These are phyloP conservation scores for Colletotrichum aenigma DNA, from an alignment of 2,329 filamentous ascomycete species.

Conservation along the genomic window DNA sequence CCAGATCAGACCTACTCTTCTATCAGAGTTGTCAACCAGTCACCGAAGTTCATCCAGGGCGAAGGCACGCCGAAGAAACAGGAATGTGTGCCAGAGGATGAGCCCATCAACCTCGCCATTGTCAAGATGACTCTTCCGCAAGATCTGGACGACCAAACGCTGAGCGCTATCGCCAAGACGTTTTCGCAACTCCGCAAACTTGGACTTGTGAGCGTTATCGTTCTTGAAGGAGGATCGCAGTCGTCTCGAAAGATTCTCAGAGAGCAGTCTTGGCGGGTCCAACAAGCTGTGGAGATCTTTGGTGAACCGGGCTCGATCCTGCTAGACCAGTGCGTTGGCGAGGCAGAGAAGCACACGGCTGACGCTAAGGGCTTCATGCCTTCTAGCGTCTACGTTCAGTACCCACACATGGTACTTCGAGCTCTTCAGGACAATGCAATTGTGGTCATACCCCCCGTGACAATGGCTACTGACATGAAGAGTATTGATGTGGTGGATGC, in stretches of 20 bases:
- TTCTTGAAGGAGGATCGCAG: slow-evolving; percentile 72
- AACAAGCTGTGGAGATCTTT: slow-evolving; percentile 74
- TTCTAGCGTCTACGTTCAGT: slow-evolving; percentile 12
- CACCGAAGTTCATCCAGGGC: slow-evolving; percentile 41
- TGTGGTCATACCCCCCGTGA: slow-evolving; percentile 45
- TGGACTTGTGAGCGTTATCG: slow-evolving; percentile 81
- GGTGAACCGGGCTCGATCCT: slow-evolving; percentile 71
- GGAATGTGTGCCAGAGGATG: slow-evolving; percentile 27
- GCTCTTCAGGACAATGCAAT: slow-evolving; percentile 36
- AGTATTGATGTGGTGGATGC: slow-evolving; percentile 44
- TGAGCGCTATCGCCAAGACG: slow-evolving; percentile 81
- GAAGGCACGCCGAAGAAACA: slow-evolving; percentile 28
- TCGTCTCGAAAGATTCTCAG: slow-evolving; percentile 46
- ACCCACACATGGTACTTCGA: slow-evolving; percentile 28
- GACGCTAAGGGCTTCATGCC: slow-evolving; percentile 16
- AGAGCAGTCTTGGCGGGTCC: slow-evolving; percentile 74
- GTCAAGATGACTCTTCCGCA: slow-evolving; percentile 83
- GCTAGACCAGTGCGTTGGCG: slow-evolving; percentile 39
- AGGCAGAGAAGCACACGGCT: background rate
- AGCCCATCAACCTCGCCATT: slow-evolving; percentile 70
- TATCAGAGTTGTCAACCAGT: slow-evolving; percentile 32
- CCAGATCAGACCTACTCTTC: slow-evolving; percentile 21
- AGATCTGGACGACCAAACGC: slow-evolving; percentile 67
- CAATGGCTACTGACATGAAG: slow-evolving; percentile 44
- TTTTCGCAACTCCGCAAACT: slow-evolving; percentile 82